Conservation (phyloP, 345 rosid species). For the Trapa incisa region DNA sequence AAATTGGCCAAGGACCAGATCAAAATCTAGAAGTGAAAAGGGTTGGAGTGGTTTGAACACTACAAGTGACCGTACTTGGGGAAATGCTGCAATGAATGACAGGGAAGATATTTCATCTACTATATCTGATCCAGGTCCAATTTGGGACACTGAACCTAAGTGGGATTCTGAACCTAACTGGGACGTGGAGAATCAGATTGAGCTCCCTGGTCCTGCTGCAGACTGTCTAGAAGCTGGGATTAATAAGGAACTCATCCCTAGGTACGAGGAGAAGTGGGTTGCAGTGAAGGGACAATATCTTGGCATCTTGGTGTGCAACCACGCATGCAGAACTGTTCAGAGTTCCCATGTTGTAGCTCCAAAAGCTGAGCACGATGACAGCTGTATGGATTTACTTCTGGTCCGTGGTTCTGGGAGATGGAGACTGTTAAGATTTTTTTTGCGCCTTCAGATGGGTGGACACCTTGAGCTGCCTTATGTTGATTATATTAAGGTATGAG, state of each 20-base stretch:
- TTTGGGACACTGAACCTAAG: conserved; percentile 96
- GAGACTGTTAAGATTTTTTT: conserved; percentile 70
- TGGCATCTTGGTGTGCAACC: conserved; percentile 90
- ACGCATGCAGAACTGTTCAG: conserved; percentile 92
- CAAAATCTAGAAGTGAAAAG: conserved; percentile 83
- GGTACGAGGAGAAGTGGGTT: conserved; percentile 66
- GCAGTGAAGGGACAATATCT: conserved; percentile 69
- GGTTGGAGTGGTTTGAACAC: conserved; percentile 74
- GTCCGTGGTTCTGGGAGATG: conserved; percentile 90
- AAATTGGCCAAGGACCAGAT: conserved; percentile 94
- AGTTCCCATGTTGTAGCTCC: conserved; percentile 97
- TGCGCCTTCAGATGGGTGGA: conserved; percentile 73
- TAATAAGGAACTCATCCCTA: conserved; percentile 41
- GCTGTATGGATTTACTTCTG: conserved; percentile 72
- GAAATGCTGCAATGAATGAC: conserved; percentile 60
- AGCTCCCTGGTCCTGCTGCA: conserved; percentile 61
- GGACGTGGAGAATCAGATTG: conserved; percentile 73
- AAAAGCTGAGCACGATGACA: conserved; percentile 77
- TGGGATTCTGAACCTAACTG: conserved; percentile 80
- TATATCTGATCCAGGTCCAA: conserved; percentile 94
- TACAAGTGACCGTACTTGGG: conserved; percentile 73
- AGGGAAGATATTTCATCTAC: conserved; percentile 94
- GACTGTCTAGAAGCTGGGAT: conserved; percentile 57
- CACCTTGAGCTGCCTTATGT: conserved; percentile 92
- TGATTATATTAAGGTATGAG: conserved; percentile 76